These are phyloP conservation scores for Crassisporium funariophilum DNA, from an alignment of 768 basidiomycete species.

Conservation along the genomic window DNA sequence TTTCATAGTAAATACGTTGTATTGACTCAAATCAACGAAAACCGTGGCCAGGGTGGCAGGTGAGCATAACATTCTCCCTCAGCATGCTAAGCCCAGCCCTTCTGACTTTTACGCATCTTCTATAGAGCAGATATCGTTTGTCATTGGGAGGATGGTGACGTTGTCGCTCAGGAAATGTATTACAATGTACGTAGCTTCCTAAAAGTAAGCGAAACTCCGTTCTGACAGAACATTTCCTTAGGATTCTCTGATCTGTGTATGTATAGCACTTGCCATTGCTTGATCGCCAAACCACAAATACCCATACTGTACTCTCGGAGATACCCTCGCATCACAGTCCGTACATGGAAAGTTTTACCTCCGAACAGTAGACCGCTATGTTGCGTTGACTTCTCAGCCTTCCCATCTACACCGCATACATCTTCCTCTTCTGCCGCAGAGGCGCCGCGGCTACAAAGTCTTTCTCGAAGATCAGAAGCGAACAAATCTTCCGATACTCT, in stretches of 20 bases:
- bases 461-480: constrained; percentile 39
- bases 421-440: constrained; percentile 31
- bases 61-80: constrained; percentile 36
- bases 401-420: constrained; percentile 6
- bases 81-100: constrained; percentile 5
- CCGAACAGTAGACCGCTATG: constrained; percentile 3
- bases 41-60: constrained; percentile 84
- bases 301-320: constrained; percentile 14
- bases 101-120: constrained; percentile 14
- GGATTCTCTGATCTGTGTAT: constrained; percentile 64
- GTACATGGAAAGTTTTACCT: constrained; percentile 23
- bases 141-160: constrained; percentile 88
- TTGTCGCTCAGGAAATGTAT: constrained; percentile 77
- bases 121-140: constrained; percentile 77
- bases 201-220: constrained; percentile 6
- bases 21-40: constrained; percentile 83
- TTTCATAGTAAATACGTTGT: constrained; percentile 79
- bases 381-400: constrained; percentile 9
- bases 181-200: constrained; percentile 58
- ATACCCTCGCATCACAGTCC: constrained; percentile 13
- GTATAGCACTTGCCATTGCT: constrained; percentile 50
- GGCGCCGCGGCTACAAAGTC: constrained; percentile 31
- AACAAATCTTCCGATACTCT: constrained; percentile 19
- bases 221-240: constrained; percentile 31
- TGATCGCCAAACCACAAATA: constrained; percentile 23